phyloP scores from a whole-genome alignment of 805 yeast genomes.

The Candida tallmaniae region DNA sequence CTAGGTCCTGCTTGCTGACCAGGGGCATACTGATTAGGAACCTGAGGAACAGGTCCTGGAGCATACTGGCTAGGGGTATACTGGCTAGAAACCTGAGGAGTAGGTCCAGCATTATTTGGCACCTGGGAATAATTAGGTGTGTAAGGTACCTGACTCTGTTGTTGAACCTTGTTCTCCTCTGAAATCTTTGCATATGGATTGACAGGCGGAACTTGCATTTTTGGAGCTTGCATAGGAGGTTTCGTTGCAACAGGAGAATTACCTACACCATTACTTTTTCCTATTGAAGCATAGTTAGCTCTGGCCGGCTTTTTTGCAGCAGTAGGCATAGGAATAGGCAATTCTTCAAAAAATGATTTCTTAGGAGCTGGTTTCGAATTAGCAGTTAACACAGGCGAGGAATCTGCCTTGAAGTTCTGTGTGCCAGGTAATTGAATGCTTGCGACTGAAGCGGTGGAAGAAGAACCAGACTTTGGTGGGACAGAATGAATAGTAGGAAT shows the following conservation, averaged over 20 bases:
- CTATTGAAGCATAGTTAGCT: conserved; percentile 14
- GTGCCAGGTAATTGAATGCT: not conserved
- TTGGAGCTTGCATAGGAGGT: conserved; percentile 11
- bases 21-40: too few relatives aligned
- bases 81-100: not conserved
- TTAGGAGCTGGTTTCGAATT: conserved; percentile 1
- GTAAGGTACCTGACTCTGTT: too few relatives aligned
- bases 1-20: conserved; percentile 4
- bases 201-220: conserved; percentile 15
- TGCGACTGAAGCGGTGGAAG: not conserved
- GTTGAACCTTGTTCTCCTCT: too few relatives aligned
- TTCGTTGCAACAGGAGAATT: not conserved
- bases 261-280: conserved; percentile 12
- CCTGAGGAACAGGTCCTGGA: not conserved
- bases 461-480: conserved; percentile 1
- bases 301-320: conserved; percentile 26
- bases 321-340: conserved; percentile 40
- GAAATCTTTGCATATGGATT: conserved; percentile 24
- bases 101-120: conserved; percentile 3
- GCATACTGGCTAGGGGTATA: not conserved
- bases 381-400: not conserved
- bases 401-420: not conserved
- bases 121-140: conserved; percentile 3
- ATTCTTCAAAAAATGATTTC: conserved; percentile 55
- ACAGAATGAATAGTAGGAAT: conserved; percentile 3